Evolutionary conservation across 179 eudicot species (phyloP).

Genomic region (Corrigiola litoralis): DNA sequence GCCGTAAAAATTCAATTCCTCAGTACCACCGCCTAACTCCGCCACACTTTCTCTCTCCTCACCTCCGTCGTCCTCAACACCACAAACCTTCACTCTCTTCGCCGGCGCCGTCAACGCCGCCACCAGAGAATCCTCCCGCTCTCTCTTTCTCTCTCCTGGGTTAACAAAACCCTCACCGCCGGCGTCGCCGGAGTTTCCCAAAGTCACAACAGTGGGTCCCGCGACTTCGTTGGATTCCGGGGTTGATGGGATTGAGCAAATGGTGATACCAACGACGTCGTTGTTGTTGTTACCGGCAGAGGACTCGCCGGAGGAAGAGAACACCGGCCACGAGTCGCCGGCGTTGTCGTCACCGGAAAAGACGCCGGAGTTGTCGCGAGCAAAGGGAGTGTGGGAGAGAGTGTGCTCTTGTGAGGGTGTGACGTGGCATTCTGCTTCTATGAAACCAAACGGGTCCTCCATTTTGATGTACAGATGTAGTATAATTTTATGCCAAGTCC

Average conservation of each 20-base stretch:
- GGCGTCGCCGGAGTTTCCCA: neutral
- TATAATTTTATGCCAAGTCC: too few relatives aligned
- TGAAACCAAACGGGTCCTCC: neutral
- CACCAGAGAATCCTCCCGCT: neutral
- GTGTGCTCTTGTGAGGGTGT: neutral
- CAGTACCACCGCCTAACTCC: neutral
- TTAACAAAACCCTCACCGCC: neutral
- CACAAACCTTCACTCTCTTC: neutral
- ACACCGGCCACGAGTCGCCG: neutral
- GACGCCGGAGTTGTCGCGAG: neutral
- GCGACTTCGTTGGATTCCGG: neutral
- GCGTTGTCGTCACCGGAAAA: neutral
- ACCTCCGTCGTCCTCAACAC: neutral
- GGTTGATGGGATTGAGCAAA: conserved; percentile 12
- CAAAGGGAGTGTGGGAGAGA: conserved; percentile 5
- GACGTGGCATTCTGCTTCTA: neutral
- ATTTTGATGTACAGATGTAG: too few relatives aligned
- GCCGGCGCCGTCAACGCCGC: neutral
- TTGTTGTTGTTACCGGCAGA: neutral
- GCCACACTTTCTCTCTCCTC: neutral
- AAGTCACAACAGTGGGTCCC: too few relatives aligned
- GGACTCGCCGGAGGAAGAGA: neutral
- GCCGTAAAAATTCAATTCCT: neutral
- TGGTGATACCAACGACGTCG: neutral
- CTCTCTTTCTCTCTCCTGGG: neutral